phyloP scores from a whole-genome alignment of 2,329 filamentous ascomycete species.

The Xylaria sp. region DNA sequence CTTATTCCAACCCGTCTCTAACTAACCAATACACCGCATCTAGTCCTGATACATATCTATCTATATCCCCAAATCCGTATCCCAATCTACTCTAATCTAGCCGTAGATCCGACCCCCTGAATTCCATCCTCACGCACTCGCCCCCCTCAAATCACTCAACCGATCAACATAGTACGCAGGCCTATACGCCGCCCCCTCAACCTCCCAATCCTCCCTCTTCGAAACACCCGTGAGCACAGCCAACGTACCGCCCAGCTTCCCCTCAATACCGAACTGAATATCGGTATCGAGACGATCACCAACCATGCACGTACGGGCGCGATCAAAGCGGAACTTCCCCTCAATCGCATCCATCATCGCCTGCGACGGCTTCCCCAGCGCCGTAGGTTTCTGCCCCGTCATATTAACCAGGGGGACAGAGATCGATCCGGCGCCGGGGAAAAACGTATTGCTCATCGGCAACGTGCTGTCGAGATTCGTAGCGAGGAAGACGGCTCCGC shows the following conservation, averaged over 20 bases:
- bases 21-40: too few relatives aligned
- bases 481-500: conserved; percentile 80
- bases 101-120: background rate
- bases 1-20: too few relatives aligned
- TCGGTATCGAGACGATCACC: conserved; percentile 92
- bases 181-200: conserved; percentile 59
- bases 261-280: conserved; percentile 91
- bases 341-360: conserved; percentile 99
- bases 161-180: conserved; percentile 81
- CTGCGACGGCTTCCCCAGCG: conserved; percentile 90
- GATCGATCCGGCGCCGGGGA: conserved; percentile 85
- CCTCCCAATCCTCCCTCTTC: conserved; percentile 77
- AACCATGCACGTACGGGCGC: conserved; percentile 85
- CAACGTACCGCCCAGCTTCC: conserved; percentile 82
- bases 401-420: conserved; percentile 73
- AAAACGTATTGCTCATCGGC: conserved; percentile 73
- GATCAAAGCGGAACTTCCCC: conserved; percentile 87
- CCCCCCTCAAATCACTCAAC: conserved; percentile 65
- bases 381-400: conserved; percentile 62
- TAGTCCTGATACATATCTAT: too few relatives aligned
- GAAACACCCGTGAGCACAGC: conserved; percentile 87
- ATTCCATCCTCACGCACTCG: conserved; percentile 14
- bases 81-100: background rate
- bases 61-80: too few relatives aligned
- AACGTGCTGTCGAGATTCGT: conserved; percentile 92